Evolutionary conservation across 108 stramenopile genomes (phyloP), one percentile per base, ranked within the genome.

Genomic region (Fragilaria crotonensis): DNA sequence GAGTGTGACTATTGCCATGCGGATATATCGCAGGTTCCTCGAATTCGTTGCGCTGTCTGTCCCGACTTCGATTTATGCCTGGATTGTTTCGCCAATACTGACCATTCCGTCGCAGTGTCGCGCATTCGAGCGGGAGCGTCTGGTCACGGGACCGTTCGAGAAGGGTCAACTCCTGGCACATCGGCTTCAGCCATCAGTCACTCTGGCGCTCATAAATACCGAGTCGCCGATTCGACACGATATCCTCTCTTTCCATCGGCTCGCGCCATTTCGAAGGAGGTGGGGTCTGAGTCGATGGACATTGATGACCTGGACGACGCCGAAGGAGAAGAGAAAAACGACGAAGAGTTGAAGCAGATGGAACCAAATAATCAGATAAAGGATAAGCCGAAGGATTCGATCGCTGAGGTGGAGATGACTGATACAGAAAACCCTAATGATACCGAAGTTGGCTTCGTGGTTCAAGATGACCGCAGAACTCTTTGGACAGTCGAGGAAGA

Each of bases 401-500:
- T 45, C n/a, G 44, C n/a, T 45, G 44, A 45, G n/a, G 44, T n/a
- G n/a, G 44, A 45, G n/a, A n/a, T 45, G 44, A 45, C 44, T 41
- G 36, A 11, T 11, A 41, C 36, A 41, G 14, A 41, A 41, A 14
- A 41, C 14, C 14, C 11, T 41, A 41, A 41, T 41, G 14, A 41
- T 41, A 41, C 36, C n/a, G n/a, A n/a, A 58, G 30, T 20, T 9
- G 49, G 49, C 21, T 67, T 66, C 45, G n/a, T 60, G 26, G 44
- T 73, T 17, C 14, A 58, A 5, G 77, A 81, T 45, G 90, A 92
- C 36, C 59, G 79, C 20, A 82, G 81, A 59, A 54, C 59, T 48
- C 29, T 75, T 7, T 94, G 93, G 93, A 90, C 89, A 19, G 77
- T 70, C 5, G 93, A 90, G 62, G 93, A 94, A 67, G 93, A 94